Evolutionary conservation across 257 asterid genomes (phyloP).

Genomic region (Nemophila menziesii): DNA sequence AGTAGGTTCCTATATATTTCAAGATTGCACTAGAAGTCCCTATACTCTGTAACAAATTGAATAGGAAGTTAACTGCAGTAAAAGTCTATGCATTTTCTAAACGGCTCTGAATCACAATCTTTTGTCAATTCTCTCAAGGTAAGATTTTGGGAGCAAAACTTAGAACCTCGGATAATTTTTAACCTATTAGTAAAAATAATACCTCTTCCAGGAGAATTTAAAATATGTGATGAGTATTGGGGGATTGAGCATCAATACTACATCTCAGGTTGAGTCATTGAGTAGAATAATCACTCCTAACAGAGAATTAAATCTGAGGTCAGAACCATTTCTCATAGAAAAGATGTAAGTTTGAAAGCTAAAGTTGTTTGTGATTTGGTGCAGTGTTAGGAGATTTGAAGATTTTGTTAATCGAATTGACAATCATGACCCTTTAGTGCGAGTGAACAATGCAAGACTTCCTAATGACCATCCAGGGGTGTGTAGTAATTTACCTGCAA

Average conservation of each 20-base stretch:
- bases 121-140: constrained; percentile 8
- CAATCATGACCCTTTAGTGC: constrained; percentile 1
- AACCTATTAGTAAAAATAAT: too few relatives aligned
- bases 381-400: constrained; percentile 3
- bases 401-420: neutral
- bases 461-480: neutral
- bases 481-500: neutral
- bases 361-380: constrained; percentile 1
- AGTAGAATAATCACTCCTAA: neutral
- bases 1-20: too few relatives aligned
- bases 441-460: constrained; percentile 1
- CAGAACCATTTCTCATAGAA: neutral
- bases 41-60: too few relatives aligned
- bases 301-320: too few relatives aligned
- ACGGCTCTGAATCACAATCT: constrained; percentile 6
- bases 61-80: too few relatives aligned
- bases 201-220: constrained; percentile 8
- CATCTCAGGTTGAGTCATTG: neutral
- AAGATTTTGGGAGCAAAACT: neutral
- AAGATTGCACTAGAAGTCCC: too few relatives aligned
- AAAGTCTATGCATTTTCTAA: constrained; percentile 11
- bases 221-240: neutral
- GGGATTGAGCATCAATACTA: neutral
- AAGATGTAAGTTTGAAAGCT: neutral
- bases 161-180: neutral